Evolutionary conservation across 169 alveolate genomes (phyloP).

Genomic region (Miamiensis avidus): DNA sequence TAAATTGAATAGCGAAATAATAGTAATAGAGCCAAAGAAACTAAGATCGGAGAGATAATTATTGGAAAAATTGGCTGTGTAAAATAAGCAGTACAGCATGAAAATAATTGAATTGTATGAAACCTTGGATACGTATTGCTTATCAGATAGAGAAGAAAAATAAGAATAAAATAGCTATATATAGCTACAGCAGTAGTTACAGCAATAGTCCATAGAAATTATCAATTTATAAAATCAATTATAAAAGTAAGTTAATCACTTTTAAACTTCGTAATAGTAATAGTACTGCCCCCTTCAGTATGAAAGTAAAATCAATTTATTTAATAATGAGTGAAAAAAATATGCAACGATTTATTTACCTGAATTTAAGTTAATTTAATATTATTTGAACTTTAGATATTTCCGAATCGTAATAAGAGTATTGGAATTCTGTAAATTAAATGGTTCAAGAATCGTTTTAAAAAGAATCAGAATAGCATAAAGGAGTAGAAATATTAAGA

Average conservation of each 20-base stretch:
- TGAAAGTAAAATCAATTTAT: not conserved
- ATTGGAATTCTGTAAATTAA: not conserved
- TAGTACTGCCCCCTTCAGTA: not conserved
- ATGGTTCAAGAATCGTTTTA: not conserved
- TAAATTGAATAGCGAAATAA: not conserved
- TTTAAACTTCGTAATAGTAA: not conserved
- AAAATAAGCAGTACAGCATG: not conserved
- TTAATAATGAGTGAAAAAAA: not conserved
- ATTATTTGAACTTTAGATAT: not conserved
- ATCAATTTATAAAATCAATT: no score
- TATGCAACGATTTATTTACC: not conserved
- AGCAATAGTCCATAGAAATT: not conserved
- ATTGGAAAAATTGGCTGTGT: not conserved
- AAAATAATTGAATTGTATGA: not conserved
- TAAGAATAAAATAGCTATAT: not conserved
- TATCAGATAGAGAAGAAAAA: not conserved
- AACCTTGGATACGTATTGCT: not conserved
- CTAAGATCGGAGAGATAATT: not conserved
- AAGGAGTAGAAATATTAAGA: not conserved
- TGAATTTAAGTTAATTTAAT: no score
- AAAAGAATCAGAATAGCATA: not conserved
- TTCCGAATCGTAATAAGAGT: not conserved
- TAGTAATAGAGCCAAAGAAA: not conserved
- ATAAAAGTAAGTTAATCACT: not conserved
- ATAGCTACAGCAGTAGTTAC: not conserved